phyloP scores from a whole-genome alignment of 2,329 filamentous ascomycete species.

The Juglanconis oblonga region DNA sequence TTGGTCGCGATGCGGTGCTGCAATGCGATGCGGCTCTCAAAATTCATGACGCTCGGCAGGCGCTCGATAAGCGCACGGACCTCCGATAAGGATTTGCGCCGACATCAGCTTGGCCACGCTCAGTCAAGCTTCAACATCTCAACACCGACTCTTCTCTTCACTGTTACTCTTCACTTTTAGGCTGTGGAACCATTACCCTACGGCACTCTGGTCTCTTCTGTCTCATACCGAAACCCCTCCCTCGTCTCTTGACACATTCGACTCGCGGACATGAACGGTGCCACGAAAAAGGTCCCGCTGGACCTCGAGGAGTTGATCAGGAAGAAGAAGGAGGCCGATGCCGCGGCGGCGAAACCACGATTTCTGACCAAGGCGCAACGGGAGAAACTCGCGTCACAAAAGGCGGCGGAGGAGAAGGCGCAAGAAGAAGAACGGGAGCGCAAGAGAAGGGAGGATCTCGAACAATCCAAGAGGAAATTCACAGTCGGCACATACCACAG shows the following conservation, averaged over 20 bases:
- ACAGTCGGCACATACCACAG: slow-evolving; percentile 22
- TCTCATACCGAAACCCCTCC: background rate
- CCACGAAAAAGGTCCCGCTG: slow-evolving; percentile 48
- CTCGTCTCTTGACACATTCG: background rate
- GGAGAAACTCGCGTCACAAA: slow-evolving; percentile 76
- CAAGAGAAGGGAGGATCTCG: slow-evolving; percentile 15
- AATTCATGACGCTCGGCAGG: slow-evolving; percentile 16
- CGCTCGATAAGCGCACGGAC: background rate
- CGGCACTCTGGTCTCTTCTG: background rate
- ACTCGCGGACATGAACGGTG: slow-evolving; percentile 8
- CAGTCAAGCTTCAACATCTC: background rate
- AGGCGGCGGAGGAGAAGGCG: slow-evolving; percentile 60
- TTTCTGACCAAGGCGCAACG: slow-evolving; percentile 82
- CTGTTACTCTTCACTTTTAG: background rate
- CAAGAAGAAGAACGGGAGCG: slow-evolving; percentile 60
- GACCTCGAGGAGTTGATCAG: slow-evolving; percentile 83
- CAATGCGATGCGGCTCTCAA: slow-evolving; percentile 4
- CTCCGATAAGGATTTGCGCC: background rate
- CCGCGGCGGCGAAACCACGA: slow-evolving; percentile 80
- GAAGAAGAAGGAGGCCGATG: slow-evolving; percentile 83
- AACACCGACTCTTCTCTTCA: background rate
- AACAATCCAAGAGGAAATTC: slow-evolving; percentile 24
- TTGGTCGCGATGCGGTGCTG: background rate
- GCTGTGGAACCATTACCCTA: background rate
- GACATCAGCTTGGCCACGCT: background rate